Evolutionary conservation across 768 basidiomycete species (phyloP).

Genomic region (Hirschioporus abietinus): DNA sequence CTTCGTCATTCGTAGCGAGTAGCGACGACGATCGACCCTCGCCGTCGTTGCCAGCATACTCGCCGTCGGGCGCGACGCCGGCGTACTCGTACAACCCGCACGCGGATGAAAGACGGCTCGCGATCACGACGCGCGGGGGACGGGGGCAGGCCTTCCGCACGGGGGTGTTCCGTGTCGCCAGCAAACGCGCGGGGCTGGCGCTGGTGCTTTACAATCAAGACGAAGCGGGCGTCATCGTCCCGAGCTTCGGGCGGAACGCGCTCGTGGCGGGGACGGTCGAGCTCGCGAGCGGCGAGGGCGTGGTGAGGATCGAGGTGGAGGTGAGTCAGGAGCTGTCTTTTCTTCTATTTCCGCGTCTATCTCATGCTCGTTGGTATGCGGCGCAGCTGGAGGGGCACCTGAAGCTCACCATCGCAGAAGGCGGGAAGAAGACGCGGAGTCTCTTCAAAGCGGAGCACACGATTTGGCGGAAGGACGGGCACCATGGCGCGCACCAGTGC

Average conservation of each 20-base stretch:
- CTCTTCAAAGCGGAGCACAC: conserved; percentile 13
- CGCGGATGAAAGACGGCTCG: conserved; percentile 47
- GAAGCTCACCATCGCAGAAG: conserved; percentile 13
- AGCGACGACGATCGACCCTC: background rate
- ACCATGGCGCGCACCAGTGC: conserved; percentile 15
- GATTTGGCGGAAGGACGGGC: conserved; percentile 19
- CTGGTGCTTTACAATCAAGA: conserved; percentile 41
- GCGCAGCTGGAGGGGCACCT: conserved; percentile 20
- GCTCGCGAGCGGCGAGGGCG: conserved; percentile 32
- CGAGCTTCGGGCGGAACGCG: conserved; percentile 40
- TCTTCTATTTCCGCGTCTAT: background rate
- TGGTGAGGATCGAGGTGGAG: conserved; percentile 41
- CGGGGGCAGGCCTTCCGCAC: conserved; percentile 21
- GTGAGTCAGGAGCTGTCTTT: conserved; percentile 24
- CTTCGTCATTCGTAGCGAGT: background rate
- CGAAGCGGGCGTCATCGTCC: conserved; percentile 26
- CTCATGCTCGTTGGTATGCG: background rate
- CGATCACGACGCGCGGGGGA: conserved; percentile 32
- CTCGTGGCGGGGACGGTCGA: conserved; percentile 38
- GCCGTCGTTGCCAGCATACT: conserved; percentile 38
- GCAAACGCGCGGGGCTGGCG: conserved; percentile 32
- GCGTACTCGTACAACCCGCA: conserved; percentile 51
- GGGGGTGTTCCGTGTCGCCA: conserved; percentile 31
- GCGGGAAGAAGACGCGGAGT: background rate
- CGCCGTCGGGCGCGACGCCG: conserved; percentile 49